A percentile compares a stretch with the other conserved stretches of the same genome.
phyloP scores from a whole-genome alignment of 495 filamentous ascomycete genomes.

The Podospora comata region DNA sequence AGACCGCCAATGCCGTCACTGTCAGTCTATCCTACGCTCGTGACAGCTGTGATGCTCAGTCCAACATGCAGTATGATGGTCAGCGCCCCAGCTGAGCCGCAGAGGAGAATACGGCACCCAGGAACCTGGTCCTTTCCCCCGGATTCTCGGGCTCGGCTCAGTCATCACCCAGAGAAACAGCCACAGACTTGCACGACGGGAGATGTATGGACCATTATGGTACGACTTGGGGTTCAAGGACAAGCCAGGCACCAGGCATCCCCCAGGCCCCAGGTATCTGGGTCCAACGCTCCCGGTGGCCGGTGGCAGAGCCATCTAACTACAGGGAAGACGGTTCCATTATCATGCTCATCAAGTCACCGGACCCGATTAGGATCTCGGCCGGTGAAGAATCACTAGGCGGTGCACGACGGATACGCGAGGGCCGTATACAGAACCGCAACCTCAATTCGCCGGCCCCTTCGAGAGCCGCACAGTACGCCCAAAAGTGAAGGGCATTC shows the following conservation, averaged over 20 bases:
- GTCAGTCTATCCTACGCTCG: slow-evolving; percentile 3
- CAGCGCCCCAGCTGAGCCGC: background rate
- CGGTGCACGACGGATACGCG: background rate
- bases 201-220: background rate
- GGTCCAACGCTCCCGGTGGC: background rate
- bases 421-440: slow-evolving; percentile 1
- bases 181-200: background rate
- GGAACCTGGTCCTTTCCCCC: background rate
- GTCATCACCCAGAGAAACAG: slow-evolving; percentile 3
- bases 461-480: background rate
- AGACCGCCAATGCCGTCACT: background rate
- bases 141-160: slow-evolving; percentile 6
- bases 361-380: background rate
- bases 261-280: background rate
- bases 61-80: background rate
- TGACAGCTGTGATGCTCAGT: background rate
- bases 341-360: slow-evolving; percentile 3
- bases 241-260: background rate
- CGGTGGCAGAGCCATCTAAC: background rate
- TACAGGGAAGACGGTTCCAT: background rate
- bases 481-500: background rate
- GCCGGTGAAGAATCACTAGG: slow-evolving; percentile 2
- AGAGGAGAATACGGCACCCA: background rate
- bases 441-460: background rate
- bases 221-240: background rate